Evolutionary conservation across 1,284 basidiomycete genomes (phyloP), one percentile per base, ranked within the genome.

Genomic region (Porodaedalea pini): DNA sequence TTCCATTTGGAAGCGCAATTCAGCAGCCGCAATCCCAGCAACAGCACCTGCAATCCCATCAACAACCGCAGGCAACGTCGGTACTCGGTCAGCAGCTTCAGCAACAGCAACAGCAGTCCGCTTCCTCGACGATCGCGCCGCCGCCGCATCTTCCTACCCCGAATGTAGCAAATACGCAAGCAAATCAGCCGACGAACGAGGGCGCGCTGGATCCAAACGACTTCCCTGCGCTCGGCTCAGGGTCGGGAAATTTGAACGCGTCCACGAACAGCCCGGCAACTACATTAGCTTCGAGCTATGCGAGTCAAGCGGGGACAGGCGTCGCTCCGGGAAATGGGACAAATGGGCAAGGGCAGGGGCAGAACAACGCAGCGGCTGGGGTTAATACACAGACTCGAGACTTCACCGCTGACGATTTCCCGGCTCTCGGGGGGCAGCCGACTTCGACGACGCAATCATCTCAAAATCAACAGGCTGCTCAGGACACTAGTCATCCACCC

Each of bases 131-230:
- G 68, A 36, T 67, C 67, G 57, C 17, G 13, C 68, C 67, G 51
- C 70, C 68, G 56, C 67, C 67, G 23, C 60, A 57, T 44, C 77
- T 76, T 59, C 73, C 77, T 60, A 66, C 72, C 47, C 73, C 80
- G 49, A 75, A 65, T 59, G 67, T 77, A 54, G 73, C 74, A 45
- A 77, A 71, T 44, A 77, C 80, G 31, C 80, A 81, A 37, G 81
- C 82, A 39, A 79, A 76, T 55, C 82, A 83, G 51, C 83, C 84
- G n/a, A 73, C 81, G 31, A 83, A 79, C 66, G 88, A 90, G 66
- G 81, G 85, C 57, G 86, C 83, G n/a, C 80, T 92, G 52, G 90
- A 92, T 75, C 88, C 83, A 34, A 92, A 87, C 67, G 90, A 92
- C 71, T 92, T 92, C 66, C 90, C 90, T 10, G 90, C 88, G 25